A percentile compares a stretch with the other conserved stretches of the same genome.
phyloP scores from a whole-genome alignment of 2,329 filamentous ascomycete species.

The Clonostachys rosea region DNA sequence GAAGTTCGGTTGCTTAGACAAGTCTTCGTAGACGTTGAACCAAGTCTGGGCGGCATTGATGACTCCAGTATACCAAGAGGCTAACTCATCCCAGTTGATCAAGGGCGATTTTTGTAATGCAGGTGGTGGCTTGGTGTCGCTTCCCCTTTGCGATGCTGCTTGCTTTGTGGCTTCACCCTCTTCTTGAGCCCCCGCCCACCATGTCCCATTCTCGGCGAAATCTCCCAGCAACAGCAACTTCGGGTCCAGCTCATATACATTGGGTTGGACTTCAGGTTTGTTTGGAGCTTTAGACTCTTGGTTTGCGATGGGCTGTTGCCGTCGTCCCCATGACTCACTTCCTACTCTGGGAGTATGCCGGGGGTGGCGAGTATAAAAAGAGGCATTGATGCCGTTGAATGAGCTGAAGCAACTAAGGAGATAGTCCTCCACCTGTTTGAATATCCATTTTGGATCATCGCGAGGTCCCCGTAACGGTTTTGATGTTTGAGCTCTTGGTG shows the following conservation, averaged over 20 bases:
- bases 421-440: constrained; percentile 75
- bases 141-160: constrained; percentile 7
- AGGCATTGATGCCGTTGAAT: constrained; percentile 69
- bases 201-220: constrained; percentile 74
- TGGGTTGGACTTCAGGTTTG: background rate
- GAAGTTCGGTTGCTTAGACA: constrained; percentile 24
- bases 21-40: constrained; percentile 37
- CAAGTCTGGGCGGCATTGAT: constrained; percentile 65
- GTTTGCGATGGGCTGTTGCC: background rate
- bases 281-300: no score
- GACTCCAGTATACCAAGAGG: constrained; percentile 70
- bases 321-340: background rate
- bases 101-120: constrained; percentile 2
- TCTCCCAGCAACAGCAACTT: constrained; percentile 72
- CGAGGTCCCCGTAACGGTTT: no score
- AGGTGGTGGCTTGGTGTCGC: constrained; percentile 45
- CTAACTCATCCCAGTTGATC: constrained; percentile 69
- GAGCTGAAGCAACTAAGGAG: constrained; percentile 64
- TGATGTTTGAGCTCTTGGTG: no score
- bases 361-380: constrained; percentile 53
- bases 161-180: constrained; percentile 11
- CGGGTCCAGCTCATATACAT: constrained; percentile 50
- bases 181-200: constrained; percentile 67
- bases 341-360: constrained; percentile 18
- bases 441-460: constrained; percentile 54